Base-by-base conservation (phyloP, 192 early-diverging fungal species). In the Entrophospora sp. region DNA sequence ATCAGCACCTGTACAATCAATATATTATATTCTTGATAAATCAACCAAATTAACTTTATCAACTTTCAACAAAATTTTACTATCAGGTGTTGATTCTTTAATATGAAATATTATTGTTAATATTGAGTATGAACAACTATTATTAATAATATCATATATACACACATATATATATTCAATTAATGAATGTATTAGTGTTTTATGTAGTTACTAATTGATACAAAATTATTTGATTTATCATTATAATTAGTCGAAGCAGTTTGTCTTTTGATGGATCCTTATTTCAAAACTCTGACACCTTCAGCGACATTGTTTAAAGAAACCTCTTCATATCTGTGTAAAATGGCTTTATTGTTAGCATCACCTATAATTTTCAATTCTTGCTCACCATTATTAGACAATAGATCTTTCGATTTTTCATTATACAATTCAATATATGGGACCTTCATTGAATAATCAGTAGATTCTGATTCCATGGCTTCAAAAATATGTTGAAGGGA, bases 11-110 rank as follows among this genome's bases (percentile, higher is more conserved):
- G 91, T 91, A 27, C 90, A 85, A 1, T 87, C 86, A 67, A 96
- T 91, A 69, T 95, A 94, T 61, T 98, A 95, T 37, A 89, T 91
- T 5, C 96, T 95, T 0, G 96, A 95, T 63, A 99, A 69, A 73
- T 99, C 96, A 0, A 99, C 96, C 22, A 99, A 78, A 69, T 97
- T 95, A 14, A 98, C 76, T 61, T 98, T 98, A 18, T 94, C 96
- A 40, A 93, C 81, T 75, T 92, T 94, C n/a, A 93, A 64, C 1
- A 96, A 69, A 38, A 93, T 91, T 64, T 96, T 90, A 27, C 93
- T 91, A 37, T 90, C 89, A 6, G 84, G 68, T 0, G 82, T 77
- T 0, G 84, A 80, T 71, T 98, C 96, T 64, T 88, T 89, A 20
- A 91, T 91, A 69, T 92, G 87, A 8, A 94, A 87, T 3, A 87